phyloP scores from a whole-genome alignment of 2,329 filamentous ascomycete species.

The Basipetospora chlamydospora region DNA sequence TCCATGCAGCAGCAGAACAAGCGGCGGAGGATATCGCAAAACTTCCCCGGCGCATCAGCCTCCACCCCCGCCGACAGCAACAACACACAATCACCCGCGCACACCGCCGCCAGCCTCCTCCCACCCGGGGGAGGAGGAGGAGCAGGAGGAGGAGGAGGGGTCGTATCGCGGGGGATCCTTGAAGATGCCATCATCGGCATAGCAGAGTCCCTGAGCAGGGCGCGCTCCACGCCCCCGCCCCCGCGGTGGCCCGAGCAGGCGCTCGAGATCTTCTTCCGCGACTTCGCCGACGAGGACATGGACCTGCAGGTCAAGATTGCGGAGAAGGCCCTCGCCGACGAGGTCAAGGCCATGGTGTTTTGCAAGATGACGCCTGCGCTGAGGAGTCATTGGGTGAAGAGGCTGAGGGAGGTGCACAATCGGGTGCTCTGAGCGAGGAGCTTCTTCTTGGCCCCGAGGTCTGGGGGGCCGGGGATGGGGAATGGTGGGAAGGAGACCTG shows the following conservation, averaged over 20 bases:
- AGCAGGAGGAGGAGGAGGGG: no score
- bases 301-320: conserved; percentile 46
- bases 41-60: no score
- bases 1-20: conserved; percentile 2
- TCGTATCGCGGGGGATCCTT: neutral
- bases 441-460: neutral
- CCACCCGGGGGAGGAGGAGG: neutral
- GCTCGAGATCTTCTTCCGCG: conserved; percentile 43
- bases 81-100: conserved; percentile 9
- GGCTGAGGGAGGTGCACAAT: conserved; percentile 30
- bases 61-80: conserved; percentile 21
- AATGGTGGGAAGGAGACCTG: no score
- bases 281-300: conserved; percentile 41
- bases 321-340: conserved; percentile 42
- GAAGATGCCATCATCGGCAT: conserved; percentile 18
- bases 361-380: conserved; percentile 42
- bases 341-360: conserved; percentile 46
- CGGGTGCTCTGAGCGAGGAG: neutral
- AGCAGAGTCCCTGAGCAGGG: conserved; percentile 25
- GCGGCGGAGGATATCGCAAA: conserved; percentile 2
- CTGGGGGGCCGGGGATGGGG: neutral
- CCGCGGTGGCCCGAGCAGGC: conserved; percentile 42
- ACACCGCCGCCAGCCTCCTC: conserved; percentile 9
- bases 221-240: conserved; percentile 15
- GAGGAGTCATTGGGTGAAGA: conserved; percentile 40